These are phyloP conservation scores for Yamadazyma pseudoaaseri DNA, from an alignment of 1,139 yeast species.

Conservation along the genomic window DNA sequence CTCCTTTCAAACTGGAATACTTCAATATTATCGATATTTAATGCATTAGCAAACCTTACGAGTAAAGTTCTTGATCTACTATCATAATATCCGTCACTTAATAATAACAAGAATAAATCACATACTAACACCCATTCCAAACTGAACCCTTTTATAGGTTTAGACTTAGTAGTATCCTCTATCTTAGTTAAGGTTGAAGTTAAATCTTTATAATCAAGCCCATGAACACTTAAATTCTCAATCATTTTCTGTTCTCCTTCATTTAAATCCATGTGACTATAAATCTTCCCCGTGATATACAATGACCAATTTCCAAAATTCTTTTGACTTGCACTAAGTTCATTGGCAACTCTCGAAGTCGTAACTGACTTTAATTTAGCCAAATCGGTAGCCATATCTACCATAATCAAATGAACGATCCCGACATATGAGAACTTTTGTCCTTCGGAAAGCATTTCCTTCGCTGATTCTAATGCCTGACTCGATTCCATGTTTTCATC, in stretches of 20 bases:
- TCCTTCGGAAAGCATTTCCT: constrained; percentile 73
- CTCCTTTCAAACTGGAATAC: constrained; percentile 87
- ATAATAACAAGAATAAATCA: constrained; percentile 75
- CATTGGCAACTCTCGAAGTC: constrained; percentile 53
- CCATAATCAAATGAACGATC: constrained; percentile 68
- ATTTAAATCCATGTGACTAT: constrained; percentile 74
- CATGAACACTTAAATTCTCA: constrained; percentile 81
- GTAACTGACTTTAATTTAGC: constrained; percentile 58
- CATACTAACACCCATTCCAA: constrained; percentile 92
- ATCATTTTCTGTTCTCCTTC: constrained; percentile 84
- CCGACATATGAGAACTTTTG: constrained; percentile 95
- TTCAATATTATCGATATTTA: constrained; percentile 63
- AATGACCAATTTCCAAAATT: constrained; percentile 86
- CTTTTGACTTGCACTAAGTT: constrained; percentile 69
- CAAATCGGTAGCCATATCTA: constrained; percentile 78
- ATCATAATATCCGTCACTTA: constrained; percentile 87
- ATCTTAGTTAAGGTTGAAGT: constrained; percentile 47
- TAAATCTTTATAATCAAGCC: constrained; percentile 72
- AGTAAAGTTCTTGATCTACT: constrained; percentile 80
- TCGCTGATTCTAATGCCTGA: constrained; percentile 76
- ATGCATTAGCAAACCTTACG: constrained; percentile 58
- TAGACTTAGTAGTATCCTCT: constrained; percentile 21
- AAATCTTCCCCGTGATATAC: constrained; percentile 66
- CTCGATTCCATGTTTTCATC: constrained; percentile 48
- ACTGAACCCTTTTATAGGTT: constrained; percentile 10